phyloP scores from a whole-genome alignment of 306 rosid genomes.

The Phaseolus lunatus region DNA sequence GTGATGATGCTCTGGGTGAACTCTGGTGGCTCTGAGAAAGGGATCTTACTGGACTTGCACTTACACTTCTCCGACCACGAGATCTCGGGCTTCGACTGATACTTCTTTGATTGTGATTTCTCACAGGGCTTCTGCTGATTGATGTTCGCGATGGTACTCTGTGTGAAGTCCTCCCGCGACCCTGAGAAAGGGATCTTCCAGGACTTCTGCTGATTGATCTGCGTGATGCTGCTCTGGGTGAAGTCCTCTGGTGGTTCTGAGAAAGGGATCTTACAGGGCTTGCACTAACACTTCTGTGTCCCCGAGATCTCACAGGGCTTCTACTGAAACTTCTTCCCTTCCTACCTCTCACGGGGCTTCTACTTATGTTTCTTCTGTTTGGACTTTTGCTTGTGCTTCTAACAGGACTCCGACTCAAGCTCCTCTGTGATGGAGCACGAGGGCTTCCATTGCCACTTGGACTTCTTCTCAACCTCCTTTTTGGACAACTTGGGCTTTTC shows the following conservation, averaged over 20 bases:
- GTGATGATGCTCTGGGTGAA: no score
- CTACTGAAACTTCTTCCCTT: constrained; percentile 49
- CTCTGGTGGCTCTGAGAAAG: no score
- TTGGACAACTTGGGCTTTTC: constrained; percentile 69
- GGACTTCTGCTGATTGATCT: constrained; percentile 33
- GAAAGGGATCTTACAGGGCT: no score
- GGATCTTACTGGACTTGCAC: constrained; percentile 34
- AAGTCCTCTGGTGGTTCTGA: no score
- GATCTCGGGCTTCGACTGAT: background rate
- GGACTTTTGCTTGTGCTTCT: constrained; percentile 63
- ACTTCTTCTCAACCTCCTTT: constrained; percentile 51
- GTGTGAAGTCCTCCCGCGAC: no score
- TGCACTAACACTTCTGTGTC: constrained; percentile 29
- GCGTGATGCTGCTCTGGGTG: no score
- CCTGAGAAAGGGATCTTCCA: background rate
- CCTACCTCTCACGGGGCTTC: constrained; percentile 1
- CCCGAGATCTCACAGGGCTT: constrained; percentile 40
- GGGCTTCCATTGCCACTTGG: constrained; percentile 64
- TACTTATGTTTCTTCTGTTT: constrained; percentile 37
- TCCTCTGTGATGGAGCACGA: constrained; percentile 50
- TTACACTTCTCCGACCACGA: constrained; percentile 4
- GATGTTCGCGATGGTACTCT: no score
- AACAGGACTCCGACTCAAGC: constrained; percentile 71
- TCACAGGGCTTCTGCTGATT: no score
- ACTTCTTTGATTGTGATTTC: no score